Evolutionary conservation across 176 grass and related monocot species (phyloP).

Genomic region (Eragrostis curvula): DNA sequence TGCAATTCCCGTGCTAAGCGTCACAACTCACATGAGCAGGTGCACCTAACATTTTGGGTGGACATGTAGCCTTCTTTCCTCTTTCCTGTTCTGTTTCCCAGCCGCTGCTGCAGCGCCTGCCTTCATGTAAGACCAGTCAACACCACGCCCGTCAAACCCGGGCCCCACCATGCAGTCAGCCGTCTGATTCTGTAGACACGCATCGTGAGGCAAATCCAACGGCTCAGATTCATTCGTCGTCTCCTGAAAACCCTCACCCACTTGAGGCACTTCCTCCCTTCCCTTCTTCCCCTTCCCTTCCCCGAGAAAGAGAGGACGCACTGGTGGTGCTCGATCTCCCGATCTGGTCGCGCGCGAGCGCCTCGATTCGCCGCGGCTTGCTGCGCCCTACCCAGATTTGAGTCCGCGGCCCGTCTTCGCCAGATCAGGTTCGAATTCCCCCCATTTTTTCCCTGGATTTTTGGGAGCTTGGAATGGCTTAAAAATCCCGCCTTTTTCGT

Average conservation of each 20-base stretch:
- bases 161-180: constrained; percentile 16
- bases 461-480: constrained; percentile 28
- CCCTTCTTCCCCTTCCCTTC: not conserved
- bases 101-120: not conserved
- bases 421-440: constrained; percentile 39
- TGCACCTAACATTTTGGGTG: constrained; percentile 53
- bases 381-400: not conserved
- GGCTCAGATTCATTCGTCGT: not conserved
- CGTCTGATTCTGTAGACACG: constrained; percentile 4
- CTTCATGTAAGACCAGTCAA: constrained; percentile 44
- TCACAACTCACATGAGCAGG: constrained; percentile 52
- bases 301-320: constrained; percentile 6
- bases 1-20: not conserved
- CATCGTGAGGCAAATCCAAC: constrained; percentile 18
- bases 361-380: constrained; percentile 24
- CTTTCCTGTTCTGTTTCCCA: not conserved
- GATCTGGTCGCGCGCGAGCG: constrained; percentile 41
- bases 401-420: rapidly evolving
- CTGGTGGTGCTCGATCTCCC: constrained; percentile 49
- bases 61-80: not conserved
- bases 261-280: not conserved
- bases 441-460: not conserved
- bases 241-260: constrained; percentile 63
- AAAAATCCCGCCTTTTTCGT: constrained; percentile 14
- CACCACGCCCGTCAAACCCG: constrained; percentile 41